Evolutionary conservation across 129 eudicot species (phyloP), one percentile per base, ranked within the genome.

Genomic region (Tagetes erecta): DNA sequence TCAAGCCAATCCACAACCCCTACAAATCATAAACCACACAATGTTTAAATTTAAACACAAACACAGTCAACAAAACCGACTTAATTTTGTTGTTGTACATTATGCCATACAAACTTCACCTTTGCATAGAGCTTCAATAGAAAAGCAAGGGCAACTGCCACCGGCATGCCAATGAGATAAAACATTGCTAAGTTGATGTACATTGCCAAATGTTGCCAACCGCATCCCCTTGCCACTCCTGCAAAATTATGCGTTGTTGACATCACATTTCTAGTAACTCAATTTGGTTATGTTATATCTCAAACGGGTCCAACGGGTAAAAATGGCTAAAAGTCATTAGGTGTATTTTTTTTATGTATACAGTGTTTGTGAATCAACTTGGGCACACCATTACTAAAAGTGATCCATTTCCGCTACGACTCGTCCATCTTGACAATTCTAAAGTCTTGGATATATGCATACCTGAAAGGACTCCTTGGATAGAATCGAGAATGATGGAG

Each of bases 161-260:
- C 72, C 3, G 92, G 87, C 88, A 86, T 84, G 66, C 96, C 98
- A 60, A 89, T 79, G 30, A 76, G 40, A 68, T 76, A 76, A 68
- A 76, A 89, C 67, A 85, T 81, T 74, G 77, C 81, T 49, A 92
- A 67, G 77, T 87, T 89, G 62, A 86, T 78, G 67, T 27, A 83
- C 72, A 81, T 76, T 0, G 88, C 89, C 55, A 83, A n/a, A 66
- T 82, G 89, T 63, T 93, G 96, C 96, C 90, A 93, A 40, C 96
- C 96, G 31, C 96, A 87, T 56, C 98, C 98, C 41, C 96, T 83
- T 27, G 92, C 85, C 73, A 84, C 96, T 47, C 98, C 98, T 92
- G 81, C 59, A 78, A 11, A 52, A 36, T 67, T 53, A 13, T 11
- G 38, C 5, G 34, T 9, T 5, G 13, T 47, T 47, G 5, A 47